phyloP scores from a whole-genome alignment of 306 rosid species.

The Begonia fuchsioides region DNA sequence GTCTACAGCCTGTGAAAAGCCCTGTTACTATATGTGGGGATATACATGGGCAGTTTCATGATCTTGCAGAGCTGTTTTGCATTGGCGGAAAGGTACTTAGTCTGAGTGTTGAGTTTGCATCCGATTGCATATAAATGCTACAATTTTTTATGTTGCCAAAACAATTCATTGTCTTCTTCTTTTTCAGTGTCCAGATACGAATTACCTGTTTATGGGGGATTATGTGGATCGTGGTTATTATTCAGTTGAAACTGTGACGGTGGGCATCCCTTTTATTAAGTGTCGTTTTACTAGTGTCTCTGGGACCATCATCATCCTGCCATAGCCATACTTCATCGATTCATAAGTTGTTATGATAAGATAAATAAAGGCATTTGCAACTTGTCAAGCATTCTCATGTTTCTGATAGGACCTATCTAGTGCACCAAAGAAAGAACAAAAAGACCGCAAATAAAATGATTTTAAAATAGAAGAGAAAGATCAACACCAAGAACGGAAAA shows the following conservation, averaged over 20 bases:
- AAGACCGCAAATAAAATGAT: no score
- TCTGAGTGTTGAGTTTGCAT: neutral
- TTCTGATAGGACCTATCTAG: no score
- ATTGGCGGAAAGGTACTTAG: slow-evolving; percentile 87
- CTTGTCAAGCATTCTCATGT: no score
- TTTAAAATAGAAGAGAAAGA: no score
- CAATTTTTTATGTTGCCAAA: neutral
- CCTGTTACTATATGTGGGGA: slow-evolving; percentile 96
- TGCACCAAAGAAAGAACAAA: no score
- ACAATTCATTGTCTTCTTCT: no score
- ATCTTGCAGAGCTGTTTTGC: slow-evolving; percentile 95
- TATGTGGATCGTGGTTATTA: slow-evolving; percentile 97
- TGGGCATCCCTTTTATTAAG: slow-evolving; percentile 20
- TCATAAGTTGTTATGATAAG: no score
- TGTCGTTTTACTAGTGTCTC: neutral
- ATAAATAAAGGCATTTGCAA: no score
- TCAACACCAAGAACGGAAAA: no score
- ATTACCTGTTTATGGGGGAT: slow-evolving; percentile 95
- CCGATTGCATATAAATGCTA: neutral
- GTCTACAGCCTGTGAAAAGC: slow-evolving; percentile 82
- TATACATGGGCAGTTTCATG: slow-evolving; percentile 97
- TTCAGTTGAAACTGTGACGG: slow-evolving; percentile 92
- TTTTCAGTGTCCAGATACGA: slow-evolving; percentile 91
- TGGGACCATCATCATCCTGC: no score
- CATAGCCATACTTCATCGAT: no score